Evolutionary conservation across 805 yeast genomes (phyloP).

Genomic region (Nakazawaea wyomingensis): DNA sequence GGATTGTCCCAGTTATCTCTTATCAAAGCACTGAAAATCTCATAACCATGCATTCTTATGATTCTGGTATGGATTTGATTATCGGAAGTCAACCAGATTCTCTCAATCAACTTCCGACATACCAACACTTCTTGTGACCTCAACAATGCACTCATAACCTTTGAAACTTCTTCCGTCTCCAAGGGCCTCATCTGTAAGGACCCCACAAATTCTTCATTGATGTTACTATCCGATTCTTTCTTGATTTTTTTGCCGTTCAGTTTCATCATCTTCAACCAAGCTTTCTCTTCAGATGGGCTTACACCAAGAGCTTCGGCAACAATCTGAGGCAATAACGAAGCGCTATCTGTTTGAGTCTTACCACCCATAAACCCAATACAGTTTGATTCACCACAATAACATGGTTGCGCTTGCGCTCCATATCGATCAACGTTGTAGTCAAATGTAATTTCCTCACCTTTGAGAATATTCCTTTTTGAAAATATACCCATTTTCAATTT

Average conservation of each 20-base stretch:
- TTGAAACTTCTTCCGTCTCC: conserved; percentile 57
- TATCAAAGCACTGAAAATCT: conserved; percentile 62
- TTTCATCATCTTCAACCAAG: conserved; percentile 62
- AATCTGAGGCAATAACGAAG: conserved; percentile 74
- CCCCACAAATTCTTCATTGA: conserved; percentile 62
- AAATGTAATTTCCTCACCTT: conserved; percentile 89
- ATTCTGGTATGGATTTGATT: conserved; percentile 49
- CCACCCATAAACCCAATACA: conserved; percentile 96
- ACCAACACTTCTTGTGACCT: conserved; percentile 68
- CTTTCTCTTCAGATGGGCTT: conserved; percentile 58
- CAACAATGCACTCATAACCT: conserved; percentile 75
- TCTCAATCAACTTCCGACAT: conserved; percentile 58
- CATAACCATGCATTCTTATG: conserved; percentile 81
- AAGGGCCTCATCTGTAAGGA: conserved; percentile 51
- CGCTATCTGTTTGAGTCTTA: conserved; percentile 92
- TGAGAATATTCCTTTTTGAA: conserved; percentile 63
- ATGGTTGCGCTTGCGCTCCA: conserved; percentile 91
- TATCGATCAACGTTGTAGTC: conserved; percentile 94
- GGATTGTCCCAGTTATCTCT: conserved; percentile 25
- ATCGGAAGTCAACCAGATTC: conserved; percentile 54
- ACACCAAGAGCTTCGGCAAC: conserved; percentile 85
- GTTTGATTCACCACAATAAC: conserved; percentile 90
- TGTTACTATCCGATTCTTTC: conserved; percentile 46
- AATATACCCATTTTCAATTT: conserved; percentile 92
- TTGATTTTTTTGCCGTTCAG: conserved; percentile 41